Percentiles rank a stretch among this genome's conserved stretches.
These are phyloP conservation scores for Phytophthora litchii DNA, from an alignment of 352 stramenopile species.

Conservation along the genomic window DNA sequence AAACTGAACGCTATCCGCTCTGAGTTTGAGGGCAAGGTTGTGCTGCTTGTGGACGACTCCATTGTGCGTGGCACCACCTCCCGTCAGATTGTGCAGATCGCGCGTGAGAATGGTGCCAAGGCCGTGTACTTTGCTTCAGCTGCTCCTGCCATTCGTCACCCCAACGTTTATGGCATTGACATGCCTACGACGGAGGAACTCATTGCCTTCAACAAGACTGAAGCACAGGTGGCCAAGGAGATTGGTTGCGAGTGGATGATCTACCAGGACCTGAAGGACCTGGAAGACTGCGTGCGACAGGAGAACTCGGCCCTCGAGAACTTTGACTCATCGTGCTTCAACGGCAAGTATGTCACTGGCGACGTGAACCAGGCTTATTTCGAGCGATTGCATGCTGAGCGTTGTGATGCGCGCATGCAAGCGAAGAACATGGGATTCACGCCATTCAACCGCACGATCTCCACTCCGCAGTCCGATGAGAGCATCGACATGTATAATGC, in stretches of 20 bases:
- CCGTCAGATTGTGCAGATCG: constrained; percentile 98
- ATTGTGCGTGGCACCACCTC: constrained; percentile 99
- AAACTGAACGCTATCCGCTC: constrained; percentile 98
- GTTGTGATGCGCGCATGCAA: constrained; percentile 83
- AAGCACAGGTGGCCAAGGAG: constrained; percentile 94
- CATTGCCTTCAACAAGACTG: constrained; percentile 95
- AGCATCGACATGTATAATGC: constrained; percentile 91
- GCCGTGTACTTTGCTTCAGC: constrained; percentile 97
- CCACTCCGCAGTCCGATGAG: constrained; percentile 79
- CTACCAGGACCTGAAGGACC: constrained; percentile 92
- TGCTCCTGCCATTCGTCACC: constrained; percentile 97
- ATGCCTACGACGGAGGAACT: constrained; percentile 98
- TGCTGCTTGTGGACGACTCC: constrained; percentile 99
- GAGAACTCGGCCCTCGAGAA: constrained; percentile 69
- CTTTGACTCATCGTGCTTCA: constrained; percentile 98
- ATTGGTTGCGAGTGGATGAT: constrained; percentile 97
- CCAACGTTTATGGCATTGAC: constrained; percentile 99
- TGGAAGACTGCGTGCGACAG: constrained; percentile 88
- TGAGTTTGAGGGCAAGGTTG: constrained; percentile 94
- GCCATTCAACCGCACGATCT: constrained; percentile 79
- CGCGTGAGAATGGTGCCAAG: constrained; percentile 96
- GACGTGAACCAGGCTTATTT: constrained; percentile 91
- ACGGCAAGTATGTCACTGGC: constrained; percentile 96
- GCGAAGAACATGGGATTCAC: constrained; percentile 86
- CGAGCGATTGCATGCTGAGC: constrained; percentile 75